Evolutionary conservation across 306 rosid species (phyloP), one percentile per base, ranked within the genome.

Genomic region (Ormosia semicastrata): DNA sequence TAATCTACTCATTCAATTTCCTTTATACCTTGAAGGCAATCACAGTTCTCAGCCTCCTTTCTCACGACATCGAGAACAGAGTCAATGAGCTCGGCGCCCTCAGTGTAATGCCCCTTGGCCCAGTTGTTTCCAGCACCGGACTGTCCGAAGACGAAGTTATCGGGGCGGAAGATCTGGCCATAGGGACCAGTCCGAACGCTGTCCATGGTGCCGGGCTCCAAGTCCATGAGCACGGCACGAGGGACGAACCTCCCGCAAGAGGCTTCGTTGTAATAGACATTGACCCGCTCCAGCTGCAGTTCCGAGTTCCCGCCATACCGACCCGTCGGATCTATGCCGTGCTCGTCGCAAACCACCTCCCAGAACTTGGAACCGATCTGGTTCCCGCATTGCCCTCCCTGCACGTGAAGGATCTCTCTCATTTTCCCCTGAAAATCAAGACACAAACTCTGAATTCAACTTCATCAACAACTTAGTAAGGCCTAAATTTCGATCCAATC

Each of bases 321-420:
- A n/a, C 92, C 92, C 10, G 92, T 86, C 0, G 92, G 92, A 82
- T 89, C 92, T 82, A 89, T 84, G 37, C 92, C 92, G 60, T 89
- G 92, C 80, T 89, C 92, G 5, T 89, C 92, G n/a, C 92, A 89
- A 32, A 89, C 87, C 13, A 89, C 90, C 63, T 89, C 92, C 92
- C 92, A 89, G 84, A 89, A 89, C 77, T 89, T 89, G 4, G 89
- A 84, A 71, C 92, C 92, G 65, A 89, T 89, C 86, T 89, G 90
- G 87, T 89, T 89, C 58, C 92, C 92, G 37, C 92, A 89, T 77
- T 89, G 92, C 14, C 92, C 92, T 75, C 88, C 92, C 66, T 89
- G 92, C 65, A 89, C 72, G 43, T 89, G 92, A 79, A 89, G 92
- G 80, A 89, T 89, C 58, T 89, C 92, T 41, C 92, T 89, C 92